Evolutionary conservation across 2,329 filamentous ascomycete species (phyloP).

Genomic region (Aspergillus amoenus): DNA sequence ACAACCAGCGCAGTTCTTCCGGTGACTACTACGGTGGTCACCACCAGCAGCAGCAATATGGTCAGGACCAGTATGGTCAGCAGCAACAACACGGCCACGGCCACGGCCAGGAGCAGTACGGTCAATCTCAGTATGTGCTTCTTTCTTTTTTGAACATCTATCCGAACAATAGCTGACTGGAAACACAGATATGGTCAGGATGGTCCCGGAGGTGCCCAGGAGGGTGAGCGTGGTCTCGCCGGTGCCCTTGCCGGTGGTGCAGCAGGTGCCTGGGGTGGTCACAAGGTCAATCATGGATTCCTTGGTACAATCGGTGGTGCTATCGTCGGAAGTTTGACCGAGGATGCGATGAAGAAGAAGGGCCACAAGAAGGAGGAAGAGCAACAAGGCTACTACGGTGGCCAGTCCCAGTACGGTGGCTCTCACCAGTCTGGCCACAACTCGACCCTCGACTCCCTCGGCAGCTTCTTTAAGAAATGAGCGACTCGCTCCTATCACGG

Average conservation of each 20-base stretch:
- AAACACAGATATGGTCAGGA: constrained; percentile 25
- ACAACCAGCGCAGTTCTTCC: constrained; percentile 8
- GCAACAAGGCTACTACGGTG: constrained; percentile 17
- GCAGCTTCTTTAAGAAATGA: constrained; percentile 41
- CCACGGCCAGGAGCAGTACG: constrained; percentile 24
- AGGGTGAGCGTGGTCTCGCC: constrained; percentile 47
- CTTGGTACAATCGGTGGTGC: constrained; percentile 50
- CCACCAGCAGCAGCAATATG: constrained; percentile 22
- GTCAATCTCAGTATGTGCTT: constrained; percentile 4
- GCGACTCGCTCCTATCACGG: constrained; percentile 1
- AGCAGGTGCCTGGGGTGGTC: constrained; percentile 47
- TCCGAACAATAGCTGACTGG: constrained; percentile 16
- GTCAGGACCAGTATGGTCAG: constrained; percentile 18
- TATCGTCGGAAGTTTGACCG: constrained; percentile 46
- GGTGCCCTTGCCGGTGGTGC: constrained; percentile 49
- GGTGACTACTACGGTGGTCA: constrained; percentile 19
- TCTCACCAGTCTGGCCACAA: constrained; percentile 19
- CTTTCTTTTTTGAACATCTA: background rate
- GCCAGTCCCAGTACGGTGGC: constrained; percentile 15
- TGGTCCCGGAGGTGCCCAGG: constrained; percentile 40
- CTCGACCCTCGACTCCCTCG: constrained; percentile 34
- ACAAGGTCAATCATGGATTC: constrained; percentile 50
- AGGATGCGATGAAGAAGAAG: constrained; percentile 45
- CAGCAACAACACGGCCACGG: constrained; percentile 16
- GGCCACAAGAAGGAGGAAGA: constrained; percentile 35